A percentile compares a stretch with the other conserved stretches of the same genome.
Evolutionary conservation across 2,329 filamentous ascomycete genomes (phyloP).

Genomic region (Monosporascus sp.): DNA sequence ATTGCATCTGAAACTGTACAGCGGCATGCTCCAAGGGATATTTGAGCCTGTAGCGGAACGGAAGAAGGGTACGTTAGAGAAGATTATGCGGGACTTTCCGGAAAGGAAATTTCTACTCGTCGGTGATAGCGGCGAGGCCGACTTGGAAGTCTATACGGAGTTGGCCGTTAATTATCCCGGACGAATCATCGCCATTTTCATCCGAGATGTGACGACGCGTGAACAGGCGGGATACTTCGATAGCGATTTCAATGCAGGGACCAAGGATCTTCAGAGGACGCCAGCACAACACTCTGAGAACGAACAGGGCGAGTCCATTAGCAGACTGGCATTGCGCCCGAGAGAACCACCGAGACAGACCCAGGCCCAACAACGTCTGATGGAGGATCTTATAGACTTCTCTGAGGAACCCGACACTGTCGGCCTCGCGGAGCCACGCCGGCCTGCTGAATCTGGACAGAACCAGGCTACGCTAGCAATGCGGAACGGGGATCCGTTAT

Average conservation of each 20-base stretch:
- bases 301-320: slow-evolving; percentile 12
- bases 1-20: slow-evolving; percentile 93
- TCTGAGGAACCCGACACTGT: slow-evolving; percentile 44
- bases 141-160: slow-evolving; percentile 95
- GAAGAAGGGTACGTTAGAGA: slow-evolving; percentile 83
- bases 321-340: slow-evolving; percentile 29
- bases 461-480: slow-evolving; percentile 20
- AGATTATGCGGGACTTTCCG: slow-evolving; percentile 84
- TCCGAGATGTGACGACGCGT: slow-evolving; percentile 87
- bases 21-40: slow-evolving; percentile 94
- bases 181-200: slow-evolving; percentile 81
- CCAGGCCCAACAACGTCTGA: slow-evolving; percentile 32
- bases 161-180: slow-evolving; percentile 80
- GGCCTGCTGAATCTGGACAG: slow-evolving; percentile 24
- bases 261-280: slow-evolving; percentile 19
- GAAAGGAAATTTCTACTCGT: slow-evolving; percentile 84
- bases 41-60: slow-evolving; percentile 95
- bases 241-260: slow-evolving; percentile 34
- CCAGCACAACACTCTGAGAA: slow-evolving; percentile 6
- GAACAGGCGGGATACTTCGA: slow-evolving; percentile 74
- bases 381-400: slow-evolving; percentile 57
- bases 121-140: slow-evolving; percentile 93
- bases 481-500: slow-evolving; percentile 18
- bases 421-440: slow-evolving; percentile 28
- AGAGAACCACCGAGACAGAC: slow-evolving; percentile 17